phyloP scores from a whole-genome alignment of 306 rosid species.

The Sindora glabra region DNA sequence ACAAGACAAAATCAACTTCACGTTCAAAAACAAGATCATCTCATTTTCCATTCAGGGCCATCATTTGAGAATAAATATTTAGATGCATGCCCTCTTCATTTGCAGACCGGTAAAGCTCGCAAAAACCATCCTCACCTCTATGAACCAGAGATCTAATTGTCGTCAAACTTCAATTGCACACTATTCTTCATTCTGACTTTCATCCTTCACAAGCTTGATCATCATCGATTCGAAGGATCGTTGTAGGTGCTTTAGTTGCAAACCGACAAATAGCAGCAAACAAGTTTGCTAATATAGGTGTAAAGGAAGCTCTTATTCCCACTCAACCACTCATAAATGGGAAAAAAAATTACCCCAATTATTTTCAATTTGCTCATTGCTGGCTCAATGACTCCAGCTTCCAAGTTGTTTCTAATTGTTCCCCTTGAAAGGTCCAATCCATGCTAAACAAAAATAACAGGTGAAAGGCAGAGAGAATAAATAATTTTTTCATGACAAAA shows the following conservation, averaged over 20 bases:
- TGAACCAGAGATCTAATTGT: too few relatives aligned
- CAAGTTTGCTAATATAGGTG: neutral
- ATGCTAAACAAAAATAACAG: conserved; percentile 25
- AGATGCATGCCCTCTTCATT: too few relatives aligned
- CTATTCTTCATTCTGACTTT: conserved; percentile 35
- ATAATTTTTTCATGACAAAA: neutral
- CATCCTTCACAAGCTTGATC: conserved; percentile 59
- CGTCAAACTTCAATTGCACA: neutral
- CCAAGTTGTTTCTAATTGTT: conserved; percentile 28
- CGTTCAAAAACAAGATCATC: too few relatives aligned
- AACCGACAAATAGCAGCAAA: conserved; percentile 19
- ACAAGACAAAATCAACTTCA: too few relatives aligned
- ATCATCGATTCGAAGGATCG: conserved; percentile 57
- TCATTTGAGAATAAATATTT: too few relatives aligned
- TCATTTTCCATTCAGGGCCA: too few relatives aligned
- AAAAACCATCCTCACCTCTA: neutral
- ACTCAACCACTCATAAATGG: neutral
- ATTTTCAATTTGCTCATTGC: conserved; percentile 64
- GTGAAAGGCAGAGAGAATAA: neutral
- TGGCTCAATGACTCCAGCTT: conserved; percentile 63
- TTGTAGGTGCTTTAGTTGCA: conserved; percentile 61
- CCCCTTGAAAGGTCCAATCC: conserved; percentile 49
- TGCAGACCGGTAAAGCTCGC: neutral
- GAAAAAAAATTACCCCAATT: conserved; percentile 29
- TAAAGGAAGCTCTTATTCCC: neutral